phyloP scores from a whole-genome alignment of 2,329 filamentous ascomycete species.

The Graphilbum fragrans region DNA sequence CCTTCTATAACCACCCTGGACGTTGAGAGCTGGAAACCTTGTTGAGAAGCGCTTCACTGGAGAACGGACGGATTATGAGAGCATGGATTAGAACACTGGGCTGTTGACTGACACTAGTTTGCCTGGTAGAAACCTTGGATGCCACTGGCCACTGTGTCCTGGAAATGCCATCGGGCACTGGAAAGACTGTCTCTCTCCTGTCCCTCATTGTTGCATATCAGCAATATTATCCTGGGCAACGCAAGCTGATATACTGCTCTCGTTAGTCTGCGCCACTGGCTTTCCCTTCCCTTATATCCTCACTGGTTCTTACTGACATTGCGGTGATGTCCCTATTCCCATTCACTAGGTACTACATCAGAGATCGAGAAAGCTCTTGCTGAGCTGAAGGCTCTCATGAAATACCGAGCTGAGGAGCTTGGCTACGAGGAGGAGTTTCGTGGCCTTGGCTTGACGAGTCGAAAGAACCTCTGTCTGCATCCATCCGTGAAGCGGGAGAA shows the following conservation, averaged over 20 bases:
- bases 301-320: neutral
- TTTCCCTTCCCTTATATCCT: neutral
- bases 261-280: slow-evolving; percentile 31
- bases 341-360: slow-evolving; percentile 68
- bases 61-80: too few relatives aligned
- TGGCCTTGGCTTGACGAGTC: slow-evolving; percentile 82
- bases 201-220: slow-evolving; percentile 97
- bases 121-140: slow-evolving; percentile 60
- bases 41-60: neutral
- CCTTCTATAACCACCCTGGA: too few relatives aligned
- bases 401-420: slow-evolving; percentile 81
- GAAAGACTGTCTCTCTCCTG: slow-evolving; percentile 90
- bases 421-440: slow-evolving; percentile 87
- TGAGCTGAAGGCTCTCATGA: slow-evolving; percentile 87
- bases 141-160: slow-evolving; percentile 89
- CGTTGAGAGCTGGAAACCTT: neutral
- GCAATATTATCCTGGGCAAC: slow-evolving; percentile 79
- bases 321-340: neutral
- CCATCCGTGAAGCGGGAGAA: slow-evolving; percentile 94
- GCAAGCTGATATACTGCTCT: slow-evolving; percentile 97
- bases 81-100: too few relatives aligned
- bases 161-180: slow-evolving; percentile 98
- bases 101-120: neutral
- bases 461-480: slow-evolving; percentile 94
- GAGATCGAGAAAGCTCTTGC: slow-evolving; percentile 97